These are phyloP conservation scores for Parascedosporium putredinis DNA, from an alignment of 2,329 filamentous ascomycete species.

Conservation along the genomic window DNA sequence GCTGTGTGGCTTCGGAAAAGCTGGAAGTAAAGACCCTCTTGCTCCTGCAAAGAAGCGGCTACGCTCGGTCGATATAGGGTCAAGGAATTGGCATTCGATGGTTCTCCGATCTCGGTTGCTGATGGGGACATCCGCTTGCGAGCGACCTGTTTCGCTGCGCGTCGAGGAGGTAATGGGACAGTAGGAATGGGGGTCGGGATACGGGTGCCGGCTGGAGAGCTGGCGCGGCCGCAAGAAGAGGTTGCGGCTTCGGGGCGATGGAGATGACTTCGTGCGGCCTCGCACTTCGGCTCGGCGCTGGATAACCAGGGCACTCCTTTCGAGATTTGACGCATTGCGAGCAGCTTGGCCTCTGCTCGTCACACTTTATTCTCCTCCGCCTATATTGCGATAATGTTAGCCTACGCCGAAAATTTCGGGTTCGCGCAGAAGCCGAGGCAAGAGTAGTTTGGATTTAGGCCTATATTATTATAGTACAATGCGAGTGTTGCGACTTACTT, in stretches of 20 bases:
- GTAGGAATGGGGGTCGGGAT: conserved; percentile 3
- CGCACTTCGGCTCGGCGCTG: conserved; percentile 40
- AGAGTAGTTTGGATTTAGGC: too few relatives aligned
- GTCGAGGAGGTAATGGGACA: conserved; percentile 13
- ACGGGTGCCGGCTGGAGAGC: conserved; percentile 7
- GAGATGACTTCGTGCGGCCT: conserved; percentile 34
- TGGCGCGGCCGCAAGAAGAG: conserved; percentile 18
- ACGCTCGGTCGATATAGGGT: conserved; percentile 14
- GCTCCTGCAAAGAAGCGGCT: conserved; percentile 35
- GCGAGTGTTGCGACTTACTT: too few relatives aligned
- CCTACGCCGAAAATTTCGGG: not conserved
- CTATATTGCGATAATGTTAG: conserved; percentile 24
- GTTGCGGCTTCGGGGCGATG: conserved; percentile 40
- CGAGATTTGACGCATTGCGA: conserved; percentile 49
- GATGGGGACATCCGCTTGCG: conserved; percentile 5
- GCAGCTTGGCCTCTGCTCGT: conserved; percentile 51
- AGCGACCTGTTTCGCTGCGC: conserved; percentile 18
- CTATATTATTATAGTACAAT: too few relatives aligned
- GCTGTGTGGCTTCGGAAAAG: conserved; percentile 52
- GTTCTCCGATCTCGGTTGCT: conserved; percentile 10
- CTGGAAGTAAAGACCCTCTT: conserved; percentile 50
- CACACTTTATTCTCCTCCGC: conserved; percentile 54
- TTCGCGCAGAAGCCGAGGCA: not conserved
- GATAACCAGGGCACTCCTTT: conserved; percentile 51
- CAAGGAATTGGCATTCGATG: not conserved